Percentiles rank a stretch among this genome's conserved stretches.
phyloP scores from a whole-genome alignment of 495 filamentous ascomycete species.

The Tuber aestivum region DNA sequence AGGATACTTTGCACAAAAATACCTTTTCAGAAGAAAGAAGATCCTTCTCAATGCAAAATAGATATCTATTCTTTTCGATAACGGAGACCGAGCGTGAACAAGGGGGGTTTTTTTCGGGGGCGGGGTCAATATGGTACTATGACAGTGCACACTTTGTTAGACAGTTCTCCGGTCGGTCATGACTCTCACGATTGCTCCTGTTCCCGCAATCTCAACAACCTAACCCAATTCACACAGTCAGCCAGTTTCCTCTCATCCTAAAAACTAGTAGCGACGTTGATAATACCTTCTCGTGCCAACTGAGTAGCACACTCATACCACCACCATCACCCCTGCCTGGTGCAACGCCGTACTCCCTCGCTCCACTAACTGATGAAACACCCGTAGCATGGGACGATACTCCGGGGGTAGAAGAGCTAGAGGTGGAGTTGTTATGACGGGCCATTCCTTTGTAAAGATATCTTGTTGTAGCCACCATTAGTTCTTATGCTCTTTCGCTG shows the following conservation, averaged over 20 bases:
- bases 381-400: conserved; percentile 63
- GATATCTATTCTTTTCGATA: not conserved
- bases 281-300: conserved; percentile 66
- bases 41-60: not conserved
- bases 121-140: not conserved
- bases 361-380: conserved; percentile 49
- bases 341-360: conserved; percentile 49
- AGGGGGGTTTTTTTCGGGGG: not conserved
- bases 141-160: conserved; percentile 42
- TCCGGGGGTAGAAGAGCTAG: conserved; percentile 26
- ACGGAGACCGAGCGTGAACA: not conserved
- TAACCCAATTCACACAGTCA: not conserved
- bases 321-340: conserved; percentile 60
- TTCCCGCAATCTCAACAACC: conserved; percentile 64
- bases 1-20: not conserved
- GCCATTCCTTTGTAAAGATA: conserved; percentile 63
- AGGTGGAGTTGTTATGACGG: conserved; percentile 34
- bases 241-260: not conserved
- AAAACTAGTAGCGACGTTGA: not conserved
- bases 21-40: not conserved
- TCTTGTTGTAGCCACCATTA: conserved; percentile 39
- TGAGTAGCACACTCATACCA: conserved; percentile 71
- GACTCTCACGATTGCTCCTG: conserved; percentile 65
- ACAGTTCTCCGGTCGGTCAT: conserved; percentile 74
- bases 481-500: not conserved